Evolutionary conservation across 257 asterid genomes (phyloP), one percentile per base, ranked within the genome.

Genomic region (Nicotiana knightiana): DNA sequence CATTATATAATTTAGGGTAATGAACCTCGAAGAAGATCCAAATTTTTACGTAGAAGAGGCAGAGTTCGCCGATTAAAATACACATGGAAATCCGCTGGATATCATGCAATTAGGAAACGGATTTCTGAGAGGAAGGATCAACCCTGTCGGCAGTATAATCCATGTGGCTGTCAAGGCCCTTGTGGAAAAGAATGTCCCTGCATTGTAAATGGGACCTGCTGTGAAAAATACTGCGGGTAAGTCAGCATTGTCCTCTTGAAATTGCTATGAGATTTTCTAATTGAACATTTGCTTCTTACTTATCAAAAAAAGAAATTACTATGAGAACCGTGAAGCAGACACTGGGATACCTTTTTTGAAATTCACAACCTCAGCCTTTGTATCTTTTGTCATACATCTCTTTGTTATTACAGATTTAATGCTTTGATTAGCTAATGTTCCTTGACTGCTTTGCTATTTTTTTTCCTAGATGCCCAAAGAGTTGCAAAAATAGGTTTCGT

Each of bases 151-250:
- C 99, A 96, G 87, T 96, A 82, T 88, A 94, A 90, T 85, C 99
- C 98, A 68, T 96, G 99, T 84, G 96, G 95, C 75, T 96, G 99
- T 88, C 89, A 93, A 88, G 83, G 92, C 67, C 93, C 93, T 2
- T 96, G 99, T 86, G 99, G 98, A 80, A 94, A 94, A 88, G 93
- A 94, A 35, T 96, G 99, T 66, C 91, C 92, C 2, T 96, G 99
- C 84, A 90, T 89, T 86, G 88, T 93, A 73, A 94, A 92, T 81
- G 97, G 94, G 30, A 94, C 98, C 81, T 88, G 97, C 84, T 96
- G 99, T 86, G 99, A 96, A 84, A 96, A 96, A 79, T 96, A 93
- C 83, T 96, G 99, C 53, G 99, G 99, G 99, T 96, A 79, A 92
- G 97, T 78, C 48, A 15, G 48, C 67, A 37, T 78, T 79, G 30